These are phyloP conservation scores for Chlamydomonas sphaeroides DNA, from an alignment of 139 green algal species.

Conservation along the genomic window DNA sequence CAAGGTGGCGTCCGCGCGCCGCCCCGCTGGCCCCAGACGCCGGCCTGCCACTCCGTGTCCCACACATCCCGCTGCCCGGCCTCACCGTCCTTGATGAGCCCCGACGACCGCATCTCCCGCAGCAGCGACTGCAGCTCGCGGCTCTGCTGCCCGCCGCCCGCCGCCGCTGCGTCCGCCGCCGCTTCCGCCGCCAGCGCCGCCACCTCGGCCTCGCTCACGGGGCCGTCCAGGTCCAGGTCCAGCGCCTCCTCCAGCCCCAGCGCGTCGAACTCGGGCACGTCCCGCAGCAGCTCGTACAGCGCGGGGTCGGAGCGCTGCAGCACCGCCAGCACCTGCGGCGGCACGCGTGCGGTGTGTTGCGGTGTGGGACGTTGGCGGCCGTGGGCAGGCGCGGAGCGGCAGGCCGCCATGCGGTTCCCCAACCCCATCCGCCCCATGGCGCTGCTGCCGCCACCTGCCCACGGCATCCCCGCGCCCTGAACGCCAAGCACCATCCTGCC, in stretches of 20 bases:
- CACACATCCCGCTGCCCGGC: no score
- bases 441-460: no score
- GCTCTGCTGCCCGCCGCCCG: not conserved
- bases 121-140: conserved; percentile 28
- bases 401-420: no score
- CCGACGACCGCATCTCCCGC: conserved; percentile 15
- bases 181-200: conserved; percentile 18
- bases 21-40: not conserved
- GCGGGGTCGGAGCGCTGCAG: conserved; percentile 22
- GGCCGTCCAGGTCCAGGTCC: not conserved
- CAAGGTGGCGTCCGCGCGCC: no score
- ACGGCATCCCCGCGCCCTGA: no score
- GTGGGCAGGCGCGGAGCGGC: no score
- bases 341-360: no score
- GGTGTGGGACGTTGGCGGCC: no score
- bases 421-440: no score
- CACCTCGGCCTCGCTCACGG: conserved; percentile 11
- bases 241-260: conserved; percentile 15
- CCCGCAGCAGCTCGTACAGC: conserved; percentile 42
- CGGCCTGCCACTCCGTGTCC: not conserved
- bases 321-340: conserved; percentile 26
- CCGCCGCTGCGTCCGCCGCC: not conserved
- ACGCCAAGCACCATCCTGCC: no score
- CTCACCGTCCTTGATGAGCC: not conserved
- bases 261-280: conserved; percentile 33